Base-by-base conservation (phyloP, 805 yeast genomes). In the Helenozyma baotianmanensis region DNA sequence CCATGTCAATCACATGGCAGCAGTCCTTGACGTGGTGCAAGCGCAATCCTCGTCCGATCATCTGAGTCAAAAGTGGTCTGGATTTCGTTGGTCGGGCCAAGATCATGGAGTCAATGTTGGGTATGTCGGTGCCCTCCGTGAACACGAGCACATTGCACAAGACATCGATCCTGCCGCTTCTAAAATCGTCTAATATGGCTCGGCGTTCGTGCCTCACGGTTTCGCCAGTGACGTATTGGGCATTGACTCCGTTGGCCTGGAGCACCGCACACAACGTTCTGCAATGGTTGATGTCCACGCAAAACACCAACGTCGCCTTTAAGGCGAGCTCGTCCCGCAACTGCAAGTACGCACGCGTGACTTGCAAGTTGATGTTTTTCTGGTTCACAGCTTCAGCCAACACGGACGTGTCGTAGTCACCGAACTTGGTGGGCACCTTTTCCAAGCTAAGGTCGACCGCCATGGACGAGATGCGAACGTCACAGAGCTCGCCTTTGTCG, bases 51-150 rank as follows among this genome's bases (percentile, higher is more conserved):
- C 97, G 67, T 0, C 97, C 97, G 13, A 89, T 71, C 96, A 89
- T 89, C 52, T 89, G 97, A 12, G 78, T 69, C 23, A 86, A 58
- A 26, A 89, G 58, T 0, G 82, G 76, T 21, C 77, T 60, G 1
- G 96, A 88, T 37, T 70, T 70, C 0, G 96, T 84, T 2, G 96
- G 96, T 21, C 96, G 62, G 3, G 85, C 83, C 21, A 89, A 56
- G 18, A 89, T 64, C 9, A 89, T 62, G 19, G 87, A 79, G 50
- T 89, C 97, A 36, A 88, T 82, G 40, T 79, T 79, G 3, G 97
- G 97, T 13, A 90, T 79, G 59, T 89, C 97, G 0, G 97, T 87
- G 0, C 97, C 97, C 54, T 89, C 97, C 0, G 96, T 89, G 47
- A 90, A 81, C 5, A 89, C 85, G 12, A 83, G 86, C 53, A 95